A percentile compares a stretch with the other conserved stretches of the same genome.
These are phyloP conservation scores for Lolium perenne DNA, from an alignment of 176 grass and related monocot species.

Conservation along the genomic window DNA sequence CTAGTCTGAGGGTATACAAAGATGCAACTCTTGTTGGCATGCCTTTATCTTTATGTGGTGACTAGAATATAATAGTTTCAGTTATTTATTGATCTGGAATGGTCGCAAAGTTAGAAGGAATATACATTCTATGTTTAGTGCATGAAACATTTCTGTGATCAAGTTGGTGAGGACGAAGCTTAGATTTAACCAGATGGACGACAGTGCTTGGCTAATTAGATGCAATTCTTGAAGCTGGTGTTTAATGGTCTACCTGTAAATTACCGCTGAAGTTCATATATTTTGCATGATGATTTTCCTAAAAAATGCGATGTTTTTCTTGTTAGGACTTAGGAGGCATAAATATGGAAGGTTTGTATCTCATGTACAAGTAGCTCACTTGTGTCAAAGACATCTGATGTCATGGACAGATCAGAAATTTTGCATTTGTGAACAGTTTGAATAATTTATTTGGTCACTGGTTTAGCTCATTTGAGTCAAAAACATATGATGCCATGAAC, in stretches of 20 bases:
- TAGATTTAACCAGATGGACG: background rate
- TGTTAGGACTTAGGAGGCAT: background rate
- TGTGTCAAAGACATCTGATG: background rate
- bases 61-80: slow-evolving; percentile 13
- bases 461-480: background rate
- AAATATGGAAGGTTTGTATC: background rate
- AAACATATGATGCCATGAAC: background rate
- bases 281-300: background rate
- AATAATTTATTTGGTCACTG: background rate
- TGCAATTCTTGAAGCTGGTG: slow-evolving; percentile 2
- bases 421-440: background rate
- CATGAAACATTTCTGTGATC: slow-evolving; percentile 15
- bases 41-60: no score
- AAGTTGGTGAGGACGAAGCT: background rate
- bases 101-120: background rate
- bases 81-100: slow-evolving; percentile 29
- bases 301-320: background rate
- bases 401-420: background rate
- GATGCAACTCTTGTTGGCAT: slow-evolving; percentile 15
- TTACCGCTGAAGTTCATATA: background rate
- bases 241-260: background rate
- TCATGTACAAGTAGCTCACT: background rate
- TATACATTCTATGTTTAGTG: background rate
- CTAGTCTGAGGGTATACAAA: background rate
- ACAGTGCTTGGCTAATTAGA: background rate